phyloP scores from a whole-genome alignment of 495 filamentous ascomycete genomes.

The Geoglossum glabrum region DNA sequence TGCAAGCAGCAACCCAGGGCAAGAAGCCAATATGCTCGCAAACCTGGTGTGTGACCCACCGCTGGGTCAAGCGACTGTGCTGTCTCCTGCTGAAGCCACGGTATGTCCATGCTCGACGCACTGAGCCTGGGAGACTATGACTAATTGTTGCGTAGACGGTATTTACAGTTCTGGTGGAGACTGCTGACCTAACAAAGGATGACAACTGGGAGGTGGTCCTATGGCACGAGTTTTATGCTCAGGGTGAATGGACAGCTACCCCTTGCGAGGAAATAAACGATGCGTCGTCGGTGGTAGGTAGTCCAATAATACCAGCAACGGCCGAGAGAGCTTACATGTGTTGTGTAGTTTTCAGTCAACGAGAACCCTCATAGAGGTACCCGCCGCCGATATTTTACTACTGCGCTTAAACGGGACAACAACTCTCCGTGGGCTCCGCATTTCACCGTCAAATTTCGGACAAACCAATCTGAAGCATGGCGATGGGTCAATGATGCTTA shows the following conservation, averaged over 20 bases:
- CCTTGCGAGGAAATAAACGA: slow-evolving; percentile 19
- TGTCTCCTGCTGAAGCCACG: background rate
- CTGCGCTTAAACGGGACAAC: slow-evolving; percentile 12
- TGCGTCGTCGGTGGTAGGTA: slow-evolving; percentile 11
- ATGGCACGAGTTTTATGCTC: slow-evolving; percentile 43
- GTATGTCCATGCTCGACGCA: background rate
- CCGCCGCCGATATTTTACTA: slow-evolving; percentile 22
- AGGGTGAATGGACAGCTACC: slow-evolving; percentile 28
- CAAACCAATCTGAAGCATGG: slow-evolving; percentile 34
- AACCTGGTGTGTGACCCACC: slow-evolving; percentile 1
- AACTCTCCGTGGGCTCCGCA: slow-evolving; percentile 23
- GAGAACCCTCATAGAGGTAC: slow-evolving; percentile 7
- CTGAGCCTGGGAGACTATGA: background rate
- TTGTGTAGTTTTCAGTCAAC: slow-evolving; percentile 5
- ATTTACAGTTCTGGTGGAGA: background rate
- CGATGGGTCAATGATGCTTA: slow-evolving; percentile 53
- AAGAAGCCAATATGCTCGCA: background rate
- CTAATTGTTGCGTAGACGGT: background rate
- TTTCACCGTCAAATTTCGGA: slow-evolving; percentile 64
- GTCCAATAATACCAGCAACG: background rate
- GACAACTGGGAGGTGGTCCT: slow-evolving; percentile 45
- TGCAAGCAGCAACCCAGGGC: background rate
- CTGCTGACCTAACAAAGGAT: background rate
- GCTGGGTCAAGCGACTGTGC: background rate
- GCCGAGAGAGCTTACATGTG: background rate